These are phyloP conservation scores for Scheffersomyces quercinus DNA, from an alignment of 1,139 yeast genomes.

Conservation along the genomic window DNA sequence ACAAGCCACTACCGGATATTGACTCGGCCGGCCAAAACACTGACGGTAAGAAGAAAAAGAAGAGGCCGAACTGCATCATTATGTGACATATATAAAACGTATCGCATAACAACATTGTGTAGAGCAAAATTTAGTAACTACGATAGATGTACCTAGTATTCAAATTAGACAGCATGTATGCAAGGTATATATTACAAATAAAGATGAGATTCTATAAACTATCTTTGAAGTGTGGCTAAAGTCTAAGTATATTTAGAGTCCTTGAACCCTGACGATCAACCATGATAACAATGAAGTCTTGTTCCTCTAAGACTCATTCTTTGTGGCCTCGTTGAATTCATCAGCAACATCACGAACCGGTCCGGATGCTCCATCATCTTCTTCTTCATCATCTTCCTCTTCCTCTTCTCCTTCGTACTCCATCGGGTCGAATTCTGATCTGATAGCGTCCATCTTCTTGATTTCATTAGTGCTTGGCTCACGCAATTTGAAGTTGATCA, in stretches of 20 bases:
- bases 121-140: no score
- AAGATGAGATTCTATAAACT: no score
- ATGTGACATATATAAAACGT: slow-evolving; percentile 1
- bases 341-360: slow-evolving; percentile 7
- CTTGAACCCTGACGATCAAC: no score
- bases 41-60: slow-evolving; percentile 5
- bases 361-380: slow-evolving; percentile 9
- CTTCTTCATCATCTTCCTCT: slow-evolving; percentile 32
- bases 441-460: slow-evolving; percentile 61
- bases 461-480: slow-evolving; percentile 75
- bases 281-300: no score
- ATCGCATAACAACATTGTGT: no score
- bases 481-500: slow-evolving; percentile 61
- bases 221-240: no score
- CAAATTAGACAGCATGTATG: no score
- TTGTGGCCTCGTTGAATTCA: slow-evolving; percentile 9
- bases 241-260: no score
- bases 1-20: neutral
- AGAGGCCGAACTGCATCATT: slow-evolving; percentile 13
- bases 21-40: neutral
- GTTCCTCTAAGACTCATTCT: neutral
- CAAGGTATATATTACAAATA: no score
- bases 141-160: no score
- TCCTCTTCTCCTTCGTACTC: slow-evolving; percentile 59
- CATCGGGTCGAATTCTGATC: slow-evolving; percentile 79